Percentiles rank a stretch among this genome's conserved stretches.
phyloP scores from a whole-genome alignment of 106 monocot genomes.

The Dendrobium officinale region DNA sequence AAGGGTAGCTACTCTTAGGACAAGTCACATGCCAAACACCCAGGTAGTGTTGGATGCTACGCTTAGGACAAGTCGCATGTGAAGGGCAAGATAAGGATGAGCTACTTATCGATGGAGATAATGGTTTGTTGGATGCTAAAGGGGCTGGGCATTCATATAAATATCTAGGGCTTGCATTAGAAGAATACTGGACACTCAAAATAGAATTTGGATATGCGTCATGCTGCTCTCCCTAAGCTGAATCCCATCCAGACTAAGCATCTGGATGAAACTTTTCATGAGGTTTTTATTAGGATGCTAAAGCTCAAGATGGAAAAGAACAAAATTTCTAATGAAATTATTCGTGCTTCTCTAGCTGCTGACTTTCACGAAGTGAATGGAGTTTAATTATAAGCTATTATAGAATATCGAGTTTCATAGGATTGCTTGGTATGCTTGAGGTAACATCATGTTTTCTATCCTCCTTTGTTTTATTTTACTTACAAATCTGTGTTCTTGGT shows the following conservation, averaged over 20 bases:
- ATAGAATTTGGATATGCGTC: not conserved
- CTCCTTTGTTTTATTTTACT: not conserved
- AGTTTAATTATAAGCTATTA: not conserved
- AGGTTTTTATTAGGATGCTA: not conserved
- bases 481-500: too few relatives aligned
- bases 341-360: not conserved
- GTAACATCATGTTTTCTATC: not conserved
- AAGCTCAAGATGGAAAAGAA: slow-evolving; percentile 4
- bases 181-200: slow-evolving; percentile 3
- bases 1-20: too few relatives aligned
- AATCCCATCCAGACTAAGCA: not conserved
- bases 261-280: not conserved
- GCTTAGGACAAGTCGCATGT: not conserved
- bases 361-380: not conserved
- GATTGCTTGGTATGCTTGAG: not conserved
- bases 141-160: not conserved
- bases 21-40: too few relatives aligned
- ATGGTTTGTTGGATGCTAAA: not conserved
- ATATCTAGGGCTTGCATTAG: slow-evolving; percentile 1
- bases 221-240: not conserved
- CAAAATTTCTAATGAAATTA: not conserved
- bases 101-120: not conserved
- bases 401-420: not conserved
- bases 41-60: too few relatives aligned
- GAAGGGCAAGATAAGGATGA: not conserved